Base-by-base conservation (phyloP, 257 asterid genomes). In the Ajuga chamaepitys region DNA sequence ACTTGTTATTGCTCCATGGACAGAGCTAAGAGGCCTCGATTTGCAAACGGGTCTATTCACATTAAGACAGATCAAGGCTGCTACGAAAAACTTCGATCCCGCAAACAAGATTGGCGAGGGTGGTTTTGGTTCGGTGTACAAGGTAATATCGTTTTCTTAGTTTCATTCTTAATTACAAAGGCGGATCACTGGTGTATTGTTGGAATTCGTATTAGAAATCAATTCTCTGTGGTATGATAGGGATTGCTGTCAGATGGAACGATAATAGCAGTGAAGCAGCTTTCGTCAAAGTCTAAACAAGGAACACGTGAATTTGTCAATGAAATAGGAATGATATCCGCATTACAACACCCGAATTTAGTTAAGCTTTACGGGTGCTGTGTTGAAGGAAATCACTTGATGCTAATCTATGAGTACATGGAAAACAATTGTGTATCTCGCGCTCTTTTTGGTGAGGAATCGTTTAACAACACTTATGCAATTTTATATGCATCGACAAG, bases 351-450 rank as follows among this genome's bases (percentile, higher is more conserved):
- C 74, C 89, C 88, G 13, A 89, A 92, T 74, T 85, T 92, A 40
- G 98, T 92, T 16, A 92, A 89, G 86, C 84, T 92, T 35, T 82
- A 89, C 18, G 97, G 96, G 12, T 92, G 98, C 58, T 89, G 98
- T 50, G 84, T 82, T 34, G 96, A 92, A 75, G 98, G 97, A 74
- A 87, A 89, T 71, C 88, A 89, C 50, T 60, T 92, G 38, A 61
- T 92, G 77, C 62, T 92, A 10, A 71, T 92, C 59, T 87, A 92
- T 3, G 96, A 92, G 78, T 92, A 85, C 88, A 78, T 92, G 98
- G 93, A 83, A 41, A 89, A 92, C 67, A 92, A 92, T 53, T 85
- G 96, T 62, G 74, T 92, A 4, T 76, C 97, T 14, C 88, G 92
- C 7, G 93, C 85, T 54, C 88, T 92, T 20, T 92, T 89, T 44